Percentiles rank a stretch among this genome's conserved stretches.
phyloP scores from a whole-genome alignment of 352 stramenopile genomes.

The Phytophthora cryptogea region DNA sequence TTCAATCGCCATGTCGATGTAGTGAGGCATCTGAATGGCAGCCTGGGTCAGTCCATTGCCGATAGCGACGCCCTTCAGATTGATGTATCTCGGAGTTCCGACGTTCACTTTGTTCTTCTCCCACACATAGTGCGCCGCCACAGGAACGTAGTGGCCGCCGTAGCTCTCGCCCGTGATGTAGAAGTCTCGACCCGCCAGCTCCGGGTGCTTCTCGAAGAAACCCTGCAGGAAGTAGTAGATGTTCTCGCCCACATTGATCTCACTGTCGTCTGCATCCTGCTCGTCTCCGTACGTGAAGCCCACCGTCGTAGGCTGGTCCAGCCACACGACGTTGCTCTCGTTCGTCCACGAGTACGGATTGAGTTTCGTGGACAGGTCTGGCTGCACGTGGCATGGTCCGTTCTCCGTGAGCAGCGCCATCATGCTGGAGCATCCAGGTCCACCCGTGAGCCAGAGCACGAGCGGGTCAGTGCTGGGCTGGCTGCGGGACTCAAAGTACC shows the following conservation, averaged over 20 bases:
- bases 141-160: slow-evolving; percentile 67
- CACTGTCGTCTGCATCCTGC: slow-evolving; percentile 44
- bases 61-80: slow-evolving; percentile 56
- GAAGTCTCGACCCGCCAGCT: slow-evolving; percentile 56
- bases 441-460: slow-evolving; percentile 69
- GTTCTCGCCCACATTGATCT: slow-evolving; percentile 65
- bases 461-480: slow-evolving; percentile 54
- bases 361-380: slow-evolving; percentile 46
- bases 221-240: slow-evolving; percentile 73
- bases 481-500: slow-evolving; percentile 67
- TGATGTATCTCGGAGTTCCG: slow-evolving; percentile 31
- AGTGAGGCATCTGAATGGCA: slow-evolving; percentile 45
- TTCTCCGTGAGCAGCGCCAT: slow-evolving; percentile 70
- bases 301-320: slow-evolving; percentile 66
- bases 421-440: slow-evolving; percentile 64
- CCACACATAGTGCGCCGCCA: slow-evolving; percentile 58
- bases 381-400: slow-evolving; percentile 58
- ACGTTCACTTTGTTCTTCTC: slow-evolving; percentile 46
- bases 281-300: slow-evolving; percentile 56
- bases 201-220: slow-evolving; percentile 64
- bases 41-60: slow-evolving; percentile 60
- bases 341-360: slow-evolving; percentile 73
- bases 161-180: slow-evolving; percentile 81
- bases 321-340: slow-evolving; percentile 67
- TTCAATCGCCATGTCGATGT: slow-evolving; percentile 56